Conservation (phyloP, 768 basidiomycete genomes). For the Podaxis rugospora region DNA sequence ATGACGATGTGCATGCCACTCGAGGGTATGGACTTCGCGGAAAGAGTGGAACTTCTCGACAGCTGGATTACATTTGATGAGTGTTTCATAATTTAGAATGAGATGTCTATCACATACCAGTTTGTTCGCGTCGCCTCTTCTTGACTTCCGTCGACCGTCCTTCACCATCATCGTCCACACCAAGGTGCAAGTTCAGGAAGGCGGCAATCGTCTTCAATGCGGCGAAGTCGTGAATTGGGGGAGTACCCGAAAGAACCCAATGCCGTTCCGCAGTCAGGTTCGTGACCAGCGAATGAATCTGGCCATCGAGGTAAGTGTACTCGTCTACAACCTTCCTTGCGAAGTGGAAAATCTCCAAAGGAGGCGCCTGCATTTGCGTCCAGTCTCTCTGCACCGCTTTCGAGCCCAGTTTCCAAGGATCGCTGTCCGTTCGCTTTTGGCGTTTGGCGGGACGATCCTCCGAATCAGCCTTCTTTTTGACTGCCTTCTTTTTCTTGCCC, state of each 20-base stretch:
- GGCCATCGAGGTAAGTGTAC: constrained; percentile 87
- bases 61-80: constrained; percentile 35
- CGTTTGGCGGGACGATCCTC: constrained; percentile 46
- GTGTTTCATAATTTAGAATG: background rate
- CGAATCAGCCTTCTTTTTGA: constrained; percentile 30
- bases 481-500: constrained; percentile 29
- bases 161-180: constrained; percentile 85
- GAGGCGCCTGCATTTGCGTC: constrained; percentile 76
- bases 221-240: constrained; percentile 87
- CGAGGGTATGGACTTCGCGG: constrained; percentile 86
- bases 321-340: constrained; percentile 88
- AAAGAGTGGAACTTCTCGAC: constrained; percentile 96
- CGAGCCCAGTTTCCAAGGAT: constrained; percentile 75
- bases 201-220: constrained; percentile 88
- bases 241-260: constrained; percentile 97
- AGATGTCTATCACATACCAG: constrained; percentile 45
- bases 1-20: constrained; percentile 91
- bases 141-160: constrained; percentile 71
- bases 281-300: constrained; percentile 74
- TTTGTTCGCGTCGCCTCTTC: constrained; percentile 79
- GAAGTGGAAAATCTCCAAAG: constrained; percentile 91
- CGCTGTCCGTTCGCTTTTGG: constrained; percentile 58
- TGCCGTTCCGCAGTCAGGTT: constrained; percentile 71
- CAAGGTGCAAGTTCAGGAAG: constrained; percentile 86
- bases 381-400: constrained; percentile 65